Evolutionary conservation across 208 protist genomes (phyloP).

Genomic region (Endotrypanum monterogeii): DNA sequence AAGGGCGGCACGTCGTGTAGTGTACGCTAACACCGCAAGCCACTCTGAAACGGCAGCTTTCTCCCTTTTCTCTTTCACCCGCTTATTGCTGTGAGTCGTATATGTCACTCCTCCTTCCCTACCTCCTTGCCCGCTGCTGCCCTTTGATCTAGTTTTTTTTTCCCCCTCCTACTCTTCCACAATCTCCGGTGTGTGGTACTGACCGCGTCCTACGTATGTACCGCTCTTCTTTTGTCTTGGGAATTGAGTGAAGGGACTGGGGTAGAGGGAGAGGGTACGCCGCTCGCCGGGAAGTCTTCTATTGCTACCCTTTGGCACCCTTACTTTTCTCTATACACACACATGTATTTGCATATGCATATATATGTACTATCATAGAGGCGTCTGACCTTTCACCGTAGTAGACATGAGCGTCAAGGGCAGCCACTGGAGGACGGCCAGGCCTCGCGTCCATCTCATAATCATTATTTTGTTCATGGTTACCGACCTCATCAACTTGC

Average conservation of each 20-base stretch:
- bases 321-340: not conserved
- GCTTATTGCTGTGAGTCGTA: not conserved
- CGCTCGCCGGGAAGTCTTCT: not conserved
- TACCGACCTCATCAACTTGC: conserved; percentile 59
- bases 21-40: not conserved
- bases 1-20: not conserved
- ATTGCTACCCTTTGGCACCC: not conserved
- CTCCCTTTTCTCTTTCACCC: not conserved
- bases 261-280: not conserved
- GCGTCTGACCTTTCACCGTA: not conserved
- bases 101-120: not conserved
- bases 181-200: conserved; percentile 1
- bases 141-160: too few relatives aligned
- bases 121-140: not conserved
- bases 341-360: conserved; percentile 1
- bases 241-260: not conserved
- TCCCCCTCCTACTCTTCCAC: not conserved
- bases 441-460: conserved; percentile 51
- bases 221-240: not conserved
- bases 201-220: not conserved
- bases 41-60: not conserved
- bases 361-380: conserved; percentile 5
- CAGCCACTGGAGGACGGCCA: conserved; percentile 27
- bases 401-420: conserved; percentile 16
- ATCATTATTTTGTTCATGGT: conserved; percentile 60